These are phyloP conservation scores for Osmozyma mogii DNA, from an alignment of 805 yeast species.

Conservation along the genomic window DNA sequence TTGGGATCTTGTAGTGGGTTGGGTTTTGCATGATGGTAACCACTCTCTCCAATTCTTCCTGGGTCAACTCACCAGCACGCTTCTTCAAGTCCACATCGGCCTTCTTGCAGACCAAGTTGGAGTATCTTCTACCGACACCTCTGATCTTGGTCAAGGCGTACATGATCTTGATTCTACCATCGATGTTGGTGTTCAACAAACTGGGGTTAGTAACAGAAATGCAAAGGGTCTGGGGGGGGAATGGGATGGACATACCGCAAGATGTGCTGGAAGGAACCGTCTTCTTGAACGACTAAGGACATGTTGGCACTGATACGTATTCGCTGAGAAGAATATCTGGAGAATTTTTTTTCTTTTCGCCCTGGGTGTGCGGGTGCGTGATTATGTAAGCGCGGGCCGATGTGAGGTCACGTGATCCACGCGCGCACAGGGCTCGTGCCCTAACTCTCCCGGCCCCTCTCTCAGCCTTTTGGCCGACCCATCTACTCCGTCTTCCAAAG, in stretches of 20 bases:
- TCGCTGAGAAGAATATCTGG: slow-evolving; percentile 7
- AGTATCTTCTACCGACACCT: slow-evolving; percentile 99
- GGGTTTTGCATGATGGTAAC: slow-evolving; percentile 99
- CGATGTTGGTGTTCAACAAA: slow-evolving; percentile 99
- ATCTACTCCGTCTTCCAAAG: not conserved
- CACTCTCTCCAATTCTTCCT: slow-evolving; percentile 99
- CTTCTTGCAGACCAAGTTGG: slow-evolving; percentile 99
- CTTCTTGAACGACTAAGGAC: slow-evolving; percentile 98
- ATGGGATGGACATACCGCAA: slow-evolving; percentile 72
- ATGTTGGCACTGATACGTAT: slow-evolving; percentile 37
- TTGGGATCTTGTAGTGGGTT: slow-evolving; percentile 97
- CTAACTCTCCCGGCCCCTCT: slow-evolving; percentile 4
- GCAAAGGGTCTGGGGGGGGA: not conserved
- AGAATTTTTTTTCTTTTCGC: slow-evolving; percentile 15
- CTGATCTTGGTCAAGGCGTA: slow-evolving; percentile 99
- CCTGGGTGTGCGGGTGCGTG: slow-evolving; percentile 8
- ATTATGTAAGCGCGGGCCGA: slow-evolving; percentile 5
- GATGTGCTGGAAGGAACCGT: slow-evolving; percentile 99
- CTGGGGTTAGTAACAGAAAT: slow-evolving; percentile 31
- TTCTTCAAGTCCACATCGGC: slow-evolving; percentile 97
- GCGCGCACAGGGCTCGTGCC: slow-evolving; percentile 16
- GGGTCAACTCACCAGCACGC: slow-evolving; percentile 99
- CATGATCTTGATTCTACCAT: slow-evolving; percentile 99
- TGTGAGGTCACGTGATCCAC: slow-evolving; percentile 4
- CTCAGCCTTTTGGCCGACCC: not conserved